Evolutionary conservation across 2,329 filamentous ascomycete species (phyloP).

Genomic region (Diaporthe citri): DNA sequence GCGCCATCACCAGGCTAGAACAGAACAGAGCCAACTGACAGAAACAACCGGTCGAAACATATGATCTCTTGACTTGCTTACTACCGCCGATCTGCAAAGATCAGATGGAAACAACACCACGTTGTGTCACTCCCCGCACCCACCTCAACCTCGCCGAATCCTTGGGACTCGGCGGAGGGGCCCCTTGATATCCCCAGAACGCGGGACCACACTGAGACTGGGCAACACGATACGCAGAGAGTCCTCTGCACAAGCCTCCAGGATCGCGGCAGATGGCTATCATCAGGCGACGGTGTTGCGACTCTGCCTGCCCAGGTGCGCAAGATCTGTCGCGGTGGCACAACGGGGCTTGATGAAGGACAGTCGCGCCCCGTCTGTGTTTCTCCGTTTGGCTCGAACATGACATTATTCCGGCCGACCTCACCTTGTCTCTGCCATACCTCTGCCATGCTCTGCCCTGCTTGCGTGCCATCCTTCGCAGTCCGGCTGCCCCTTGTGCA

Average conservation of each 20-base stretch:
- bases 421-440: conserved; percentile 20
- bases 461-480: neutral
- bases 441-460: conserved; percentile 15
- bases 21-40: conserved; percentile 3
- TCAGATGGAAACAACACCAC: conserved; percentile 31
- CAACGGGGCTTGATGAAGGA: conserved; percentile 33
- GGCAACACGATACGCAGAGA: neutral
- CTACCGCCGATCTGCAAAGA: conserved; percentile 25
- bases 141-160: conserved; percentile 2
- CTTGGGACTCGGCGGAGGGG: conserved; percentile 19
- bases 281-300: conserved; percentile 28
- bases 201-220: neutral
- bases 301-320: neutral
- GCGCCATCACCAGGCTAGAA: conserved; percentile 24
- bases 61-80: conserved; percentile 27
- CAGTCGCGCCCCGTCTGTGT: conserved; percentile 9
- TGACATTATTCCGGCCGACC: conserved; percentile 26
- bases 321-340: conserved; percentile 3
- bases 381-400: conserved; percentile 6
- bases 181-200: conserved; percentile 4
- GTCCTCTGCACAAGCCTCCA: neutral
- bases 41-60: conserved; percentile 19
- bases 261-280: conserved; percentile 1
- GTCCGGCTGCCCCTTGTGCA: conserved; percentile 29
- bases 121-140: conserved; percentile 14